Evolutionary conservation across 257 asterid genomes (phyloP).

Genomic region (Solanum verrucosum): DNA sequence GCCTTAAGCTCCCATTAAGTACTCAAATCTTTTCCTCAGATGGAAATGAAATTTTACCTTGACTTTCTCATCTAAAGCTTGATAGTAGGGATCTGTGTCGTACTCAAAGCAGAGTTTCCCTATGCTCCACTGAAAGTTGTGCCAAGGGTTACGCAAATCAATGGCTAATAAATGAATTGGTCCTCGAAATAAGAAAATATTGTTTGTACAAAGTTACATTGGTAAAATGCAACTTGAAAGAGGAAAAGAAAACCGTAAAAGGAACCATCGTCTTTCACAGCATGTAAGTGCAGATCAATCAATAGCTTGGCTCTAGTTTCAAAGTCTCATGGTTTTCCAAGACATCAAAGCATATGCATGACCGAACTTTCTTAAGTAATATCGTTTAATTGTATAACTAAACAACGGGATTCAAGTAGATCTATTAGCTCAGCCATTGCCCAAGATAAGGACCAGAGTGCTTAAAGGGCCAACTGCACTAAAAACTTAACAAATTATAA

Average conservation of each 20-base stretch:
- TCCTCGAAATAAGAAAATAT: not conserved
- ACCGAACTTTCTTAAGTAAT: not conserved
- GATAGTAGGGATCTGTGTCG: constrained; percentile 90
- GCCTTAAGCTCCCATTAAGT: not conserved
- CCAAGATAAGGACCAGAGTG: not conserved
- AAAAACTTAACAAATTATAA: not conserved
- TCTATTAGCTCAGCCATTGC: not conserved
- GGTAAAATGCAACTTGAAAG: not conserved
- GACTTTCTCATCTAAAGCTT: constrained; percentile 52
- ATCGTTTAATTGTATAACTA: not conserved
- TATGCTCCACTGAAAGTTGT: constrained; percentile 62
- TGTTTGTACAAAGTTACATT: not conserved
- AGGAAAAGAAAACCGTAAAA: not conserved
- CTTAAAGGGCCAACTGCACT: not conserved
- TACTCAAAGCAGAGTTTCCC: constrained; percentile 81
- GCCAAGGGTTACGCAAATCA: not conserved
- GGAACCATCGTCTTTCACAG: not conserved
- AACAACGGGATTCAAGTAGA: not conserved
- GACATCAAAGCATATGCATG: not conserved
- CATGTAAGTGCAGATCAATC: not conserved
- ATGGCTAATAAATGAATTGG: not conserved
- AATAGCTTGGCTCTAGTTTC: not conserved
- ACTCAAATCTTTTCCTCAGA: not conserved
- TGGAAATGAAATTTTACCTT: constrained; percentile 28
- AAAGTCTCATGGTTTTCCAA: not conserved